Conservation (phyloP, 257 asterid species). For the Forsythia viridissima region DNA sequence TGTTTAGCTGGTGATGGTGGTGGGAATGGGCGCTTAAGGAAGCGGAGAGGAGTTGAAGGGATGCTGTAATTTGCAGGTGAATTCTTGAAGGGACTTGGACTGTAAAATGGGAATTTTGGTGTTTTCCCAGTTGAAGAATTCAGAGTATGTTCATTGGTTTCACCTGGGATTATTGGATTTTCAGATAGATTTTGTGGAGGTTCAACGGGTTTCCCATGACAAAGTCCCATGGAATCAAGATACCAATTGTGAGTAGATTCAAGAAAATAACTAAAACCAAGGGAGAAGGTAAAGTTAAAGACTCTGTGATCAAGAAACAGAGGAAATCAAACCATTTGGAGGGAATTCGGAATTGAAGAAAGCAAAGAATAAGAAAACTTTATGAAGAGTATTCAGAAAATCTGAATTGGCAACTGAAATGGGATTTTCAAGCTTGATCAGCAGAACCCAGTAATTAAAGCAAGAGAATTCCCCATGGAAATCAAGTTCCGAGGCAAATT, state of each 20-base stretch:
- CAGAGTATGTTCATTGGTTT: constrained; percentile 44
- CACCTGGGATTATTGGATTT: constrained; percentile 46
- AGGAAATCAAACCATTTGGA: neutral
- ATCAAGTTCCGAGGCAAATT: constrained; percentile 12
- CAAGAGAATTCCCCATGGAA: constrained; percentile 15
- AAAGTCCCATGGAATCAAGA: constrained; percentile 84
- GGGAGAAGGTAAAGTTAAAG: neutral
- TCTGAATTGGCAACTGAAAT: constrained; percentile 13
- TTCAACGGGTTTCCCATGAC: constrained; percentile 87
- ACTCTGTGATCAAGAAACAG: neutral
- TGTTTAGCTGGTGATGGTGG: constrained; percentile 99
- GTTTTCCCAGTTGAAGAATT: constrained; percentile 73
- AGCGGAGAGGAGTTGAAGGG: constrained; percentile 79
- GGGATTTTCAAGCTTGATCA: constrained; percentile 35
- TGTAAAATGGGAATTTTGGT: constrained; percentile 84
- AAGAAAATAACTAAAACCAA: constrained; percentile 10
- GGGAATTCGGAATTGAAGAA: neutral
- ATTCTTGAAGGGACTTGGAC: constrained; percentile 96
- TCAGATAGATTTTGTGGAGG: constrained; percentile 58
- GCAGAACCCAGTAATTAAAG: constrained; percentile 32
- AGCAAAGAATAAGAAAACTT: no score
- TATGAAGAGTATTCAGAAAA: neutral
- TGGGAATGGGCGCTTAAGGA: constrained; percentile 86
- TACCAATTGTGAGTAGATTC: constrained; percentile 28
- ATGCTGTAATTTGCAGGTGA: constrained; percentile 80